Evolutionary conservation across 1,139 yeast species (phyloP).

Genomic region (Taphrina flavorubra): DNA sequence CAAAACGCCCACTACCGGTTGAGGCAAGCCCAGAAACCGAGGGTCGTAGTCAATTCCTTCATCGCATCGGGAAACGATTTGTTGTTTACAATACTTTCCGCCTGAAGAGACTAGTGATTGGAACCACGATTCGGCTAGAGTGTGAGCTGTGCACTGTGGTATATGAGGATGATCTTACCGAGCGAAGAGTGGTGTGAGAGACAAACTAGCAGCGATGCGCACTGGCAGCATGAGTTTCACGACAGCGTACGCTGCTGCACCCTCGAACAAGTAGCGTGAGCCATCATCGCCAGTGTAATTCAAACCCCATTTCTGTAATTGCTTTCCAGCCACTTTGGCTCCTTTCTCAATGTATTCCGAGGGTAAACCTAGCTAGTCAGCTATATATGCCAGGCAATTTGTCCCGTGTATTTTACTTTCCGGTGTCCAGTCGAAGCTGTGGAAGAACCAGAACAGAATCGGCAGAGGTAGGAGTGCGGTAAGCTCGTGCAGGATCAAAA

Average conservation of each 20-base stretch:
- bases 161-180: not conserved
- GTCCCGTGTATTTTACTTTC: constrained; percentile 7
- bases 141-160: not conserved
- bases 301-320: constrained; percentile 29
- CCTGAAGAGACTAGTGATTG: constrained; percentile 22
- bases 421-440: constrained; percentile 41
- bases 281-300: constrained; percentile 35
- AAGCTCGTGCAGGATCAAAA: constrained; percentile 37
- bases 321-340: constrained; percentile 34
- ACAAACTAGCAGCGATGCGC: constrained; percentile 27
- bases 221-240: constrained; percentile 36
- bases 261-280: constrained; percentile 37
- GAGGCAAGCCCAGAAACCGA: too few relatives aligned
- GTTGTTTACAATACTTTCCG: not conserved
- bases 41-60: too few relatives aligned
- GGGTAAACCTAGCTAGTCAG: constrained; percentile 19
- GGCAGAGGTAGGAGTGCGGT: constrained; percentile 40
- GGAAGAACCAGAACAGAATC: constrained; percentile 37
- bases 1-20: too few relatives aligned
- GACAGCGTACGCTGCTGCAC: constrained; percentile 40
- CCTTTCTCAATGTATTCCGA: constrained; percentile 36
- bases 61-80: too few relatives aligned
- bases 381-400: not conserved
- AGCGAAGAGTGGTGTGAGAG: constrained; percentile 33
- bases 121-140: constrained; percentile 30